These are phyloP conservation scores for Afroboletus lepidellus DNA, from an alignment of 1,284 basidiomycete species.

Conservation along the genomic window DNA sequence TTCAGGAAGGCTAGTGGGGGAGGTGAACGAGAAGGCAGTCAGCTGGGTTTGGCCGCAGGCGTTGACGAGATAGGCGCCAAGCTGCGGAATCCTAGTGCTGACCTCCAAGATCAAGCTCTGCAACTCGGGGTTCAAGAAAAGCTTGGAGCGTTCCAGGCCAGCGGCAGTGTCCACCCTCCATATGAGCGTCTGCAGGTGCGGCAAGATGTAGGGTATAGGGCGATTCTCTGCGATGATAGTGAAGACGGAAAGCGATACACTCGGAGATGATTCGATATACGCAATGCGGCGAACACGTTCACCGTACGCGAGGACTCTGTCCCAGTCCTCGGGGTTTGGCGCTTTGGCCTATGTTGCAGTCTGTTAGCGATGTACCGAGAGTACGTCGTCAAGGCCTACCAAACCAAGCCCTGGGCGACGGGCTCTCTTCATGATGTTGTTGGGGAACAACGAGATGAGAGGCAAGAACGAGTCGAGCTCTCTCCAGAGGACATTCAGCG, in stretches of 20 bases:
- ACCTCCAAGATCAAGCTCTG: conserved; percentile 62
- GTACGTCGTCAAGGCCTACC: conserved; percentile 45
- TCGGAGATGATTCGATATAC: conserved; percentile 66
- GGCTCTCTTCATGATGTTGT: conserved; percentile 60
- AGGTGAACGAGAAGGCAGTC: conserved; percentile 63
- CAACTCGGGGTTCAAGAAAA: conserved; percentile 64
- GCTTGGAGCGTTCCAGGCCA: conserved; percentile 58
- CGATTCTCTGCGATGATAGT: conserved; percentile 60
- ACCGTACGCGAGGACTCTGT: conserved; percentile 58
- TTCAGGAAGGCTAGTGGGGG: conserved; percentile 65
- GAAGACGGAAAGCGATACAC: conserved; percentile 62
- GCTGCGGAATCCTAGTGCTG: conserved; percentile 51
- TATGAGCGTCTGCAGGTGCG: conserved; percentile 61
- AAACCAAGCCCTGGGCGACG: conserved; percentile 70
- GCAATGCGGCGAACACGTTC: conserved; percentile 62
- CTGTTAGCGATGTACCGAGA: conserved; percentile 10
- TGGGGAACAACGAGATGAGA: conserved; percentile 67
- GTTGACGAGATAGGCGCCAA: conserved; percentile 60
- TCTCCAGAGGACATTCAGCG: conserved; percentile 69
- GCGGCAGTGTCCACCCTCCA: conserved; percentile 69
- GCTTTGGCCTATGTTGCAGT: conserved; percentile 46
- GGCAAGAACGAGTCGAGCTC: conserved; percentile 74
- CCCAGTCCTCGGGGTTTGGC: conserved; percentile 67
- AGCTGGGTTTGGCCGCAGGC: conserved; percentile 60
- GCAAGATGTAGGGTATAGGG: conserved; percentile 61